Base-by-base conservation (phyloP, 2,329 filamentous ascomycete genomes). In the Fusarium subglutinans region DNA sequence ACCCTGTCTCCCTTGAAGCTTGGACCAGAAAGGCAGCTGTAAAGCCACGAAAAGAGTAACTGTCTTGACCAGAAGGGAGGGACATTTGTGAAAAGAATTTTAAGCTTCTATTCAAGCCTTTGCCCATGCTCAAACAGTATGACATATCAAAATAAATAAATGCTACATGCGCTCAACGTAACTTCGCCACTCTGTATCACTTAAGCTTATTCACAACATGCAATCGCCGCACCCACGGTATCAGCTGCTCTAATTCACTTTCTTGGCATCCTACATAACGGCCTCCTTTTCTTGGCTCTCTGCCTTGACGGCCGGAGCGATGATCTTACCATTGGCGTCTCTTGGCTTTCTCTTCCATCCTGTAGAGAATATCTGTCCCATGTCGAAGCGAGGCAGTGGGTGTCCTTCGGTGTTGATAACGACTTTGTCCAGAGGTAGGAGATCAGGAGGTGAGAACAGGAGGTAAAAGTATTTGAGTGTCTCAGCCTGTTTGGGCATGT, bases 401-500 rank as follows among this genome's bases (percentile, higher is more conserved):
- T 99, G 96, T 3, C 95, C 96, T 84, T 99, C 96, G 3, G 96
- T 99, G 82, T 99, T 99, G 80, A 98, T 91, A 44, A 99, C 95
- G 33, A 98, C 87, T 78, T 95, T 90, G 77, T 96, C 93, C 38
- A 99, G 87, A 5, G 95, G 94, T 47, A 98, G 86, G 43, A 98
- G 83, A 69, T 97, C 93, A 73, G 92, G 87, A 8, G 93, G 91
- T 6, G 94, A 95, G 84, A 99, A 99, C 40, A 99, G 87, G 45
- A 99, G 90, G 82, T 98, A 99, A 81, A 99, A 93, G 82, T 99
- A 99, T 84, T 99, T 99, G 50, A 99, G 87, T 28, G 96, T 99
- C 85, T 99, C 96, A 53, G 96, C 95, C 93, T 94, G 66, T 30
- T 55, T n/a, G 13, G 45, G 48, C 38, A 40, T 30, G 70, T 77